Evolutionary conservation across 371 early-diverging fungal species (phyloP), one percentile per base, ranked within the genome.

Genomic region (Haplosporangium sp.): DNA sequence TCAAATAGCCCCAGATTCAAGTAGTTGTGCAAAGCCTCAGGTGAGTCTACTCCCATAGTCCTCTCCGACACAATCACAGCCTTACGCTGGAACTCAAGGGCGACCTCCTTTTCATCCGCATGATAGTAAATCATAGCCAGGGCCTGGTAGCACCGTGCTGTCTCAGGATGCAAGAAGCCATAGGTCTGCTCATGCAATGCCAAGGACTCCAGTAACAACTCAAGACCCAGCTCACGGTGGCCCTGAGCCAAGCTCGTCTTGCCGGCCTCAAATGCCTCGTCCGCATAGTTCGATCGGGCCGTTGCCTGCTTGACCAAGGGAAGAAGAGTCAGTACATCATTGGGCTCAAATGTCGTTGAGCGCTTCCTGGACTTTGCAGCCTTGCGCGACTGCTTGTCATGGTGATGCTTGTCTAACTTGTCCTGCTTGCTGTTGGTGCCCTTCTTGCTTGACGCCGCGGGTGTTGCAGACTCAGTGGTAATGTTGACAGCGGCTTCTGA

Each of bases 21-120:
- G 84, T 95, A 97, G 82, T 93, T 92, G 84, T 95, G 94, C 59
- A 96, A 75, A 4, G 97, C 95, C 71, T 95, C 95, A 29, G 94
- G 90, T 51, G 93, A 88, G 80, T 98, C 98, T 23, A 95, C 81
- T 40, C 98, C 98, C 53, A 83, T 82, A 1, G 94, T 92, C 67
- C 96, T 86, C 74, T 98, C 98, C 6, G 90, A 85, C 52, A 94
- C 89, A 59, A 96, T 87, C 42, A 96, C 92, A 0, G 96, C 95
- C 83, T 94, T 93, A 52, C 93, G 91, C 82, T 95, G 95, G 69
- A 91, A 90, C 62, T 90, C 92, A 23, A 90, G 83, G 5, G 96
- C 95, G 38, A 86, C 77, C 60, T 92, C 93, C 48, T 84, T 80
- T 36, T 97, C 94, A n/a, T 90, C 92, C 8, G 87, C 77, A 23